Percentiles rank a stretch among this genome's conserved stretches.
phyloP scores from a whole-genome alignment of 73 alveolate species.

The Tetrahymena elliotti region DNA sequence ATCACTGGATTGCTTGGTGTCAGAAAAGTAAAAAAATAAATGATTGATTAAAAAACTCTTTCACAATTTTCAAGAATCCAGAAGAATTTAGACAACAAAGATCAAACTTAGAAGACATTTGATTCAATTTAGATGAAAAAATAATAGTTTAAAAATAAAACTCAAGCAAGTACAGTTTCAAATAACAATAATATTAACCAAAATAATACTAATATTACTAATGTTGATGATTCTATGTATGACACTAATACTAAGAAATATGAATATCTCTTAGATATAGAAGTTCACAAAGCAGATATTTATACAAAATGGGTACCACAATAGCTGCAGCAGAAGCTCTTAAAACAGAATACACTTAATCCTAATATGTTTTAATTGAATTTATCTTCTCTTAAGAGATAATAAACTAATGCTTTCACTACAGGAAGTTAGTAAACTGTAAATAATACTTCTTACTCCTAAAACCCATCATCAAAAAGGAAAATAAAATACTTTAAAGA shows the following conservation, averaged over 20 bases:
- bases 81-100: not conserved
- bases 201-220: not conserved
- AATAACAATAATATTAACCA: not conserved
- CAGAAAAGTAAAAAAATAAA: not conserved
- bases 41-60: not conserved
- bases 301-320: not conserved
- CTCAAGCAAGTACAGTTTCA: not conserved
- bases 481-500: not conserved
- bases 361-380: not conserved
- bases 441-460: not conserved
- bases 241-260: not conserved
- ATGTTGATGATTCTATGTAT: not conserved
- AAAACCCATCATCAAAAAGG: not conserved
- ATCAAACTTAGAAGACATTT: not conserved
- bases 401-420: not conserved
- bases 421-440: not conserved
- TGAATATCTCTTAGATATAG: not conserved
- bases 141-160: not conserved
- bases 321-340: not conserved
- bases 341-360: not conserved
- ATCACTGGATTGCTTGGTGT: not conserved
- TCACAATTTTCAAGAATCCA: not conserved
- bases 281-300: not conserved
- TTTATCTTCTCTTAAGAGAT: not conserved
- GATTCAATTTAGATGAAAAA: not conserved